Conservation (phyloP, 164 flowering plant species). For the Chimonanthus salicifolius region DNA sequence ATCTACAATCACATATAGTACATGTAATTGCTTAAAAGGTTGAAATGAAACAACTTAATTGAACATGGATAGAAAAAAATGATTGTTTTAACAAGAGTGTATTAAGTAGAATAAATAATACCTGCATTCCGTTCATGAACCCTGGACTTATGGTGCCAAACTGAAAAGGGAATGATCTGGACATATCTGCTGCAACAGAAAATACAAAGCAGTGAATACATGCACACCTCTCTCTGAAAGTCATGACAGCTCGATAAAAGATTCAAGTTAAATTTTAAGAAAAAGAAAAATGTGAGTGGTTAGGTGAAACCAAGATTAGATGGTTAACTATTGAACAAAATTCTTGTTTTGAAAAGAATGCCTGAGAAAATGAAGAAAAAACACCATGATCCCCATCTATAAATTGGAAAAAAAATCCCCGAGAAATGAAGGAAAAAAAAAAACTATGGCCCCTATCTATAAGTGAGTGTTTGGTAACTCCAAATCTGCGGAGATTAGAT, state of each 20-base stretch:
- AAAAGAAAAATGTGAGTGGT: too few relatives aligned
- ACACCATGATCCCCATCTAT: too few relatives aligned
- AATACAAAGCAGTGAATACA: background rate
- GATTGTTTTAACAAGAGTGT: background rate
- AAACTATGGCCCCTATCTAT: too few relatives aligned
- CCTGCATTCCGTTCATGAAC: conserved; percentile 22
- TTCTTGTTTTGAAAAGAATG: too few relatives aligned
- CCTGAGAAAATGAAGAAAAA: too few relatives aligned
- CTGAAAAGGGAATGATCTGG: conserved; percentile 19
- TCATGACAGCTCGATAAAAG: background rate
- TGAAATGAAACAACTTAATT: background rate
- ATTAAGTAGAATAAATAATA: conserved; percentile 1
- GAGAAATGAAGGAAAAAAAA: too few relatives aligned
- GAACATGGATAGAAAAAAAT: background rate
- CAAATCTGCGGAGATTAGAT: too few relatives aligned
- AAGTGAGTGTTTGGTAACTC: too few relatives aligned
- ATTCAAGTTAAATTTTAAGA: too few relatives aligned
- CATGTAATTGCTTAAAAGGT: background rate
- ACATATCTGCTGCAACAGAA: conserved; percentile 41
- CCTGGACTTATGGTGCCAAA: conserved; percentile 19
- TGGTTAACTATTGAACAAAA: too few relatives aligned
- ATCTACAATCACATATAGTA: conserved; percentile 37
- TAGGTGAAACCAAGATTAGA: too few relatives aligned
- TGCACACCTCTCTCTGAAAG: background rate
- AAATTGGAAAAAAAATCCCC: too few relatives aligned